Evolutionary conservation across 1,284 basidiomycete species (phyloP).

Genomic region (Erythrobasidium hasegawianum): DNA sequence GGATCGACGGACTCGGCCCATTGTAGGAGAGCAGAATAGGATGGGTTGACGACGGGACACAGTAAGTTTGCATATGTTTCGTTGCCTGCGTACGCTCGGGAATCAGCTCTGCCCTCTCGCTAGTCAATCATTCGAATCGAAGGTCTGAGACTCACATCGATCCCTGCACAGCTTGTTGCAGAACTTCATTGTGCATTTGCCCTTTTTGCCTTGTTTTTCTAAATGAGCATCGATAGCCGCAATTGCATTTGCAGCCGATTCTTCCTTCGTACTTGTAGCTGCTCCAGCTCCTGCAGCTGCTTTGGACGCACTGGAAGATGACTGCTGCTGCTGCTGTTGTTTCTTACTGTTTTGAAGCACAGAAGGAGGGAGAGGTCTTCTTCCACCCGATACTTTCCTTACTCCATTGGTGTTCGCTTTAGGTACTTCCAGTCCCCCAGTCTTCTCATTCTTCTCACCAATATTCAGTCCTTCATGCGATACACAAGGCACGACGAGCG

Average conservation of each 20-base stretch:
- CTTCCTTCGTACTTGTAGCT: slow-evolving; percentile 1
- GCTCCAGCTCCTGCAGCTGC: background rate
- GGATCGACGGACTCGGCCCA: slow-evolving; percentile 24
- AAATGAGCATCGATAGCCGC: background rate
- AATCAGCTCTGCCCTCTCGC: background rate
- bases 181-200: slow-evolving; percentile 18
- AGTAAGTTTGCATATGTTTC: slow-evolving; percentile 22
- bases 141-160: background rate
- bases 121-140: background rate
- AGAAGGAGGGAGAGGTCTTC: too few relatives aligned
- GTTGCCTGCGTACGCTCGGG: slow-evolving; percentile 12
- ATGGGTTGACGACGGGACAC: slow-evolving; percentile 32
- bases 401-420: background rate
- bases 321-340: background rate
- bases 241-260: background rate
- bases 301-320: slow-evolving; percentile 8
- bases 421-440: background rate
- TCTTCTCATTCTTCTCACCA: background rate
- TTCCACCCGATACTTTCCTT: background rate
- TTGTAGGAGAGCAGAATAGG: slow-evolving; percentile 4
- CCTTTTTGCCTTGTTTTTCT: background rate
- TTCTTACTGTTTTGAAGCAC: background rate
- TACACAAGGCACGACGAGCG: slow-evolving; percentile 19
- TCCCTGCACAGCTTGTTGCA: slow-evolving; percentile 34
- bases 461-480: slow-evolving; percentile 13